Evolutionary conservation across 345 rosid genomes (phyloP).

Genomic region (Eucalyptus viminalis): DNA sequence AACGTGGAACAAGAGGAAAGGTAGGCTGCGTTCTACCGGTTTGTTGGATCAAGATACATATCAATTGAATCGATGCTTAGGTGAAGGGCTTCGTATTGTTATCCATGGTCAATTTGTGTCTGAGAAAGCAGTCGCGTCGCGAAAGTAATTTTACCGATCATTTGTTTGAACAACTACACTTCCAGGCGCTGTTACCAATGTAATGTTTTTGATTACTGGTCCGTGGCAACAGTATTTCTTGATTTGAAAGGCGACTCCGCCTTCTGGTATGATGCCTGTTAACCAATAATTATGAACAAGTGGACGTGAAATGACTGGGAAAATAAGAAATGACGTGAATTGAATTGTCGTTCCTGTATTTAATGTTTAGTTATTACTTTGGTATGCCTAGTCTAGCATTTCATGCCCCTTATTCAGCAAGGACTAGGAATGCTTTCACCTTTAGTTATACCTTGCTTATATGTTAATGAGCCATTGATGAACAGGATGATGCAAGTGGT

Average conservation of each 20-base stretch:
- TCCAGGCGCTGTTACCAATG: background rate
- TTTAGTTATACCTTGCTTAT: background rate
- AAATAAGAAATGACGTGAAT: background rate
- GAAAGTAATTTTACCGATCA: background rate
- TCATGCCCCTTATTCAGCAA: background rate
- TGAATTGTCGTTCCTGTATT: background rate
- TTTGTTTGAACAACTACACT: background rate
- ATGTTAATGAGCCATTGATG: conserved; percentile 26
- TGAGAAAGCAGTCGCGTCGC: background rate
- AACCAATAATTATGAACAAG: background rate
- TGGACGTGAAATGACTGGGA: background rate
- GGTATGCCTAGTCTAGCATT: background rate
- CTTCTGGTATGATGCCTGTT: background rate
- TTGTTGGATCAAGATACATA: background rate
- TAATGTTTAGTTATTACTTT: background rate
- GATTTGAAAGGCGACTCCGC: background rate
- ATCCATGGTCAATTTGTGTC: background rate
- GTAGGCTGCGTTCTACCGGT: background rate
- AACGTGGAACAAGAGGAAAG: background rate
- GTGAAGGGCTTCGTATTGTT: background rate
- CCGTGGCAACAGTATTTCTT: background rate
- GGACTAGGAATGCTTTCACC: background rate
- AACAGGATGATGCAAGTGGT: conserved; percentile 37
- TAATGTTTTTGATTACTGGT: background rate
- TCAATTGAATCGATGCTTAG: background rate